Evolutionary conservation across 352 stramenopile genomes (phyloP), one percentile per base, ranked within the genome.

Genomic region (Elongisporangium anandrum): DNA sequence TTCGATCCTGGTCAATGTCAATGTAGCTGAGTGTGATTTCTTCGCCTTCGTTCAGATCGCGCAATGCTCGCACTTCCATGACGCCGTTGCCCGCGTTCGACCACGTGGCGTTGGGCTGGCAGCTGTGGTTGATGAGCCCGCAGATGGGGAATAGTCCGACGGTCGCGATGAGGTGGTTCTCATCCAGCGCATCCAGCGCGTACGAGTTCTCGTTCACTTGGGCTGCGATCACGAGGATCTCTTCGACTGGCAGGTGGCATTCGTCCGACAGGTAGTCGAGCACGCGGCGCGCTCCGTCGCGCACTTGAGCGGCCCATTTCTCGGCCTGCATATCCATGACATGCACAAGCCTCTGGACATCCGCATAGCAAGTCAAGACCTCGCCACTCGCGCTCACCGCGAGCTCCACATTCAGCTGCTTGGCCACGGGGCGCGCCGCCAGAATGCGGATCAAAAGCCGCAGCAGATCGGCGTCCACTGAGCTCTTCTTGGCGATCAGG

Each of bases 161-260:
- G 10, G 65, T 63, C 7, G 68, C 67, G 21, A 79, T 64, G 23
- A 75, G 59, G 56, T 77, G 64, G 1, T 68, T 63, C 20, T 73
- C 68, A 34, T 78, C 66, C 50, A 75, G 23, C 12, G 72, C 73
- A 39, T 79, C 72, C 2, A 81, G 38, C 21, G 75, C 73, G 55
- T 85, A 80, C 24, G 72, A 58, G 59, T 82, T 85, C 61, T 85
- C 75, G 50, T 85, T 85, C 7, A 85, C 72, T 59, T 78, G 70
- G 0, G 69, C 75, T 0, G 75, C 75, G 34, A 85, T 58, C 9
- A 69, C 70, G 12, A 85, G 54, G 20, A 80, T 64, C 34, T 85
- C 75, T 0, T 76, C 65, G 38, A 79, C 70, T n/a, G 70, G 45
- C 26, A 82, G 22, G 3, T 72, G 63, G 26, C 67, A 76, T 34